Evolutionary conservation across 2,329 filamentous ascomycete species (phyloP), one percentile per base, ranked within the genome.

Genomic region (Curvularia eragrostidis): DNA sequence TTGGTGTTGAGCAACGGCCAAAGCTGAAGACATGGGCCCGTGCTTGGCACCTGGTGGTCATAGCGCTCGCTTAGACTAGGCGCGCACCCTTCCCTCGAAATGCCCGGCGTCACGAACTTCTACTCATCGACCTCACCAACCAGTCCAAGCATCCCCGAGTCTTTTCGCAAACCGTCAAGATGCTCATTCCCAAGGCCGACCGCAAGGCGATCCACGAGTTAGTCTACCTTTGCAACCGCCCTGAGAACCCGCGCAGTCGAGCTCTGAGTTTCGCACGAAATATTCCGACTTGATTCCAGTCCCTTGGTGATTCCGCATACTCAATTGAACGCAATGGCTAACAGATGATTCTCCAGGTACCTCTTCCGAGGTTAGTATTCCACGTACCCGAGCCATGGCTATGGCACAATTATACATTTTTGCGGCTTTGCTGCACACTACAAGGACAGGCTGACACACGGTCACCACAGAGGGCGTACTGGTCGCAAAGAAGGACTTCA

Each of bases 171-270:
- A 67, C 77, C 75, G 78, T 75, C 77, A 81, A 80, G 72, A 82
- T 82, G 95, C 90, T 99, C 87, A 99, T 99, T 83, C 95, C 95
- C 82, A 98, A 98, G 90, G 91, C 92, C 83, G 95, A 99, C 87
- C 93, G 96, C 87, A 99, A 99, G 91, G 92, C 93, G 90, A 98
- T 99, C 85, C 95, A 99, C 89, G 94, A 94, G 90, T 96, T 94
- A 90, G 91, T 99, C 90, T 53, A 59, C 68, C 68, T 65, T 58
- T 61, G 62, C 52, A 55, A 52, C 60, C 32, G 21, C 62, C 56
- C 56, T 56, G 46, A 50, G 34, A 56, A 50, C 12, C 59, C 56
- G 66, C 64, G 57, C 62, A 69, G 62, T 71, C 62, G 66, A 66
- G 64, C 54, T 62, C 49, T 62, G 64, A 60, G 63, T 68, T 70